Base-by-base conservation (phyloP, 2,329 filamentous ascomycete species). In the Rhexocercosporidium sp. region DNA sequence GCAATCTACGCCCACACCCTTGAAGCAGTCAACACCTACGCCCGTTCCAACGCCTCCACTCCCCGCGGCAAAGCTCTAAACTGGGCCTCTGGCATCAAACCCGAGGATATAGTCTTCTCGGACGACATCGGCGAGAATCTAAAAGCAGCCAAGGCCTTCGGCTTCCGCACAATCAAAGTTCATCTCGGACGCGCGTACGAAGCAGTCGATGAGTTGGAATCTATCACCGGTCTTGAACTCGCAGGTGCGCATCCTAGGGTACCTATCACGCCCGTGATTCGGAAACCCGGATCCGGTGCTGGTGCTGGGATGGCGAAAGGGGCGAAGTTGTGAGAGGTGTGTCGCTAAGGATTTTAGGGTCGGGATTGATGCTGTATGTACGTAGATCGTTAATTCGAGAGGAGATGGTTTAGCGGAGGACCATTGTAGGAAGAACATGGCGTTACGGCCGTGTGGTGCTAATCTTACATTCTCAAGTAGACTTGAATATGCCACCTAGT, bases 51-150 rank as follows among this genome's bases (percentile, higher is more conserved):
- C 57, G 81, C 81, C 73, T 77, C 41, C 8, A 20, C 57, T 9
- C 27, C 44, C 1, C 59, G 77, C 81, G 69, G 82, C 81, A 72
- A 71, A 69, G 72, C 70, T 9, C 71, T 79, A 41, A 84, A 83
- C 3, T 86, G 85, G 82, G 78, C 78, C 18, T 79, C 81, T 6
- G 82, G 84, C 0, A 82, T 96, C 9, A 78, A 81, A 65, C 81
- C 90, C 0, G 81, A 81, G 0, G 93, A 97, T 64, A 83, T 97
- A 53, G 80, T 97, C 4, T 99, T 99, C 77, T 80, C 97, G 59
- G 96, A 92, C 78, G 90, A 92, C 74, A 92, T 99, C 77, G 96
- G 96, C 1, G 90, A 94, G 79, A 99, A 99, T 77, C 79, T 98
- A 66, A 96, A 94, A 82, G 90, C 86, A 53, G 96, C 89, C 0